Conservation (phyloP, 1,284 basidiomycete species). For the Leccinum angustisporum region DNA sequence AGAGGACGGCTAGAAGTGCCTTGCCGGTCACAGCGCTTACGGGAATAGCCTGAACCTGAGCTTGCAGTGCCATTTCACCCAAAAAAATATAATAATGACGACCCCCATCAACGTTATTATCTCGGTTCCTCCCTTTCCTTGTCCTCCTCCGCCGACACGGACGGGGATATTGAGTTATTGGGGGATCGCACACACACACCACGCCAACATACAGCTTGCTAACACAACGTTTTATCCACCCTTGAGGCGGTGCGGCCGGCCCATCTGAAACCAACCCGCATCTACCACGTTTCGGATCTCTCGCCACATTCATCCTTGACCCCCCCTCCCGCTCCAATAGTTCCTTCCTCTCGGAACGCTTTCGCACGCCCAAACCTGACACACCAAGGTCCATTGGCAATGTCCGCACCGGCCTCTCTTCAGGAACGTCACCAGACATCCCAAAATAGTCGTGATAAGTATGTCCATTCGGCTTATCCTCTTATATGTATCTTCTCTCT, state of each 20-base stretch:
- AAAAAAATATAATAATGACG: conserved; percentile 5
- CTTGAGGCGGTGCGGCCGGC: conserved; percentile 17
- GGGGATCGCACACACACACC: background rate
- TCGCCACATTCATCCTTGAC: conserved; percentile 5
- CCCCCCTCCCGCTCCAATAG: background rate
- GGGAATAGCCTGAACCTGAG: conserved; percentile 20
- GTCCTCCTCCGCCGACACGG: background rate
- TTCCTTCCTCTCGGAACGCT: background rate
- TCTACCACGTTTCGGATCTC: conserved; percentile 22
- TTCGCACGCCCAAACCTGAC: conserved; percentile 19
- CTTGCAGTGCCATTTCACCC: conserved; percentile 2
- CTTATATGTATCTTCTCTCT: conserved; percentile 8
- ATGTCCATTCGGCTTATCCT: conserved; percentile 17
- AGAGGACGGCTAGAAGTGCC: conserved; percentile 36
- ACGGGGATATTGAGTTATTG: background rate
- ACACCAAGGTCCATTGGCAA: conserved; percentile 11
- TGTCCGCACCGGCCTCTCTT: conserved; percentile 11
- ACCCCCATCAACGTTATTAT: conserved; percentile 6
- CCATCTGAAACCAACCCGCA: conserved; percentile 12
- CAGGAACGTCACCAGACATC: conserved; percentile 19
- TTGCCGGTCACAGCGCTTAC: conserved; percentile 40
- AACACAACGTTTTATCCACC: conserved; percentile 16
- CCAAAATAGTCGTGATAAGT: conserved; percentile 23
- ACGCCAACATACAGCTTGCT: conserved; percentile 18
- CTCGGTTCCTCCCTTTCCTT: background rate